A percentile compares a stretch with the other conserved stretches of the same genome.
Conservation (phyloP, 1,139 yeast genomes). For the Eremothecium sinecaudum region DNA sequence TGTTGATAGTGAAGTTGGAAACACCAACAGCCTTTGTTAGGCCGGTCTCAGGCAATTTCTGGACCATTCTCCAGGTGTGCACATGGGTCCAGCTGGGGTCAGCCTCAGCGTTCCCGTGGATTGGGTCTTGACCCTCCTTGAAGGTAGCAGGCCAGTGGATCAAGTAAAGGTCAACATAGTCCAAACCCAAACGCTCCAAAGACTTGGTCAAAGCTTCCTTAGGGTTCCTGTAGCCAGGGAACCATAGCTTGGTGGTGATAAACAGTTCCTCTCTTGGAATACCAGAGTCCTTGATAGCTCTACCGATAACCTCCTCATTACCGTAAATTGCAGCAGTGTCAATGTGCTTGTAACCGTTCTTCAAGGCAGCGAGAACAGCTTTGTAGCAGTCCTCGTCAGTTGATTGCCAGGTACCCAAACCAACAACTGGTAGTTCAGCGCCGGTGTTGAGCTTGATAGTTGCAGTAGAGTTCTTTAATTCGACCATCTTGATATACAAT, state of each 20-base stretch:
- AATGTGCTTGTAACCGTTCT: constrained; percentile 62
- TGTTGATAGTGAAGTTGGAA: constrained; percentile 72
- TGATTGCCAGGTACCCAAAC: constrained; percentile 64
- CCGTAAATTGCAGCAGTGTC: constrained; percentile 78
- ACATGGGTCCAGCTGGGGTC: too few relatives aligned
- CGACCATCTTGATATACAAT: too few relatives aligned
- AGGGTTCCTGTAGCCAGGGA: constrained; percentile 56
- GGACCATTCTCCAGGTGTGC: constrained; percentile 77
- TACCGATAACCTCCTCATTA: constrained; percentile 65
- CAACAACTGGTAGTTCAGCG: constrained; percentile 51
- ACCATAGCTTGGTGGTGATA: constrained; percentile 72
- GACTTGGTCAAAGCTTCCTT: constrained; percentile 51
- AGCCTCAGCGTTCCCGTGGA: too few relatives aligned
- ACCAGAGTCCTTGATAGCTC: constrained; percentile 58
- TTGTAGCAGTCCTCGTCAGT: constrained; percentile 47
- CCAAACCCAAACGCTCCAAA: constrained; percentile 53
- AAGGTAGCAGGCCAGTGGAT: constrained; percentile 77
- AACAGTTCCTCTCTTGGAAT: constrained; percentile 66
- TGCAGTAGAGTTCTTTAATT: too few relatives aligned
- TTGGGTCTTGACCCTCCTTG: constrained; percentile 61
- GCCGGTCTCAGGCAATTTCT: constrained; percentile 52
- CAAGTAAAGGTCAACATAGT: constrained; percentile 63
- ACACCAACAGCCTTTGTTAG: constrained; percentile 69
- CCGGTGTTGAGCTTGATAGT: constrained; percentile 49
- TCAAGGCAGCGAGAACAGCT: constrained; percentile 56